phyloP scores from a whole-genome alignment of 331 rosid genomes.

The Quercus lobata region DNA sequence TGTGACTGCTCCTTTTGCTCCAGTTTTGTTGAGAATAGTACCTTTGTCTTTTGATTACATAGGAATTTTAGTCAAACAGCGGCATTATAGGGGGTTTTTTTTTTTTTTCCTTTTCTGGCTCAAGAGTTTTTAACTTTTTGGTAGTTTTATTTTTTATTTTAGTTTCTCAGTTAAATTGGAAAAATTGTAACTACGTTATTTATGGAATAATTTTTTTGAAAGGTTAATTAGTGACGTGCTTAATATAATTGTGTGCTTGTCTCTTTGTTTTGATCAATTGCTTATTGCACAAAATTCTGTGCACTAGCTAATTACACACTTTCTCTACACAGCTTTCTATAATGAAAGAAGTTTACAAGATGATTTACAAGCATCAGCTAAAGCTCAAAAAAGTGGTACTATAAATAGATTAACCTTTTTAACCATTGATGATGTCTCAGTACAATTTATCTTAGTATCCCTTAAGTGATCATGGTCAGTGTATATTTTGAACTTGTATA shows the following conservation, averaged over 20 bases:
- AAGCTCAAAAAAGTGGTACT: too few relatives aligned
- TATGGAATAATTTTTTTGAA: not conserved
- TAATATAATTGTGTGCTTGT: not conserved
- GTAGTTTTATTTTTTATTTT: not conserved
- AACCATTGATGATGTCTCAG: too few relatives aligned
- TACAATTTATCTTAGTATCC: too few relatives aligned
- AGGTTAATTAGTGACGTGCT: not conserved
- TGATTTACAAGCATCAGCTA: too few relatives aligned
- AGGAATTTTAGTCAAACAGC: conserved; percentile 24
- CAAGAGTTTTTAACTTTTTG: conserved; percentile 9
- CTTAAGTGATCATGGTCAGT: too few relatives aligned
- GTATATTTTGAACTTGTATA: too few relatives aligned
- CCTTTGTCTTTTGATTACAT: not conserved
- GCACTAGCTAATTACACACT: not conserved
- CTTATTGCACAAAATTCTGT: not conserved
- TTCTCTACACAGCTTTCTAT: not conserved
- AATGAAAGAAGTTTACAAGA: too few relatives aligned
- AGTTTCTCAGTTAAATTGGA: not conserved
- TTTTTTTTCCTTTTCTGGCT: conserved; percentile 6
- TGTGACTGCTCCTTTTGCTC: conserved; percentile 4
- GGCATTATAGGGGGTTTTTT: conserved; percentile 29
- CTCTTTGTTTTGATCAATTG: not conserved
- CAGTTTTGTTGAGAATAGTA: conserved; percentile 9
- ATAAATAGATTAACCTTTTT: too few relatives aligned
- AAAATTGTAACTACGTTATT: not conserved